Percentiles rank a stretch among this genome's conserved stretches.
These are phyloP conservation scores for Sphaerulina musiva DNA, from an alignment of 2,329 filamentous ascomycete species.

Conservation along the genomic window DNA sequence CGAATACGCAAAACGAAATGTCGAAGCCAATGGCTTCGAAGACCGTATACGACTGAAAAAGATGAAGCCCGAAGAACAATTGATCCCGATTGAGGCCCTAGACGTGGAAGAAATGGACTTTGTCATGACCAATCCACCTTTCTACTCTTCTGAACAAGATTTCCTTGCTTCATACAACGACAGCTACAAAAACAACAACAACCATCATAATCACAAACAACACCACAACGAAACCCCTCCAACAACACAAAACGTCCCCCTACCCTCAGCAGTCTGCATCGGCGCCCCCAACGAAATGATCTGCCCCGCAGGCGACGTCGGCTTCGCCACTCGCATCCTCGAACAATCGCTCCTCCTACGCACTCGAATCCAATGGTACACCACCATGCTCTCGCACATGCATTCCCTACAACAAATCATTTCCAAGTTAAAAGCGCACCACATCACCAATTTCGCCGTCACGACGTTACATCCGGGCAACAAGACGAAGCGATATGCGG, in stretches of 20 bases:
- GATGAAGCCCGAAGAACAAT: constrained; percentile 46
- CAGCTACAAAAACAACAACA: constrained; percentile 17
- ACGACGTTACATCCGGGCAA: constrained; percentile 70
- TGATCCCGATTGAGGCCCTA: constrained; percentile 60
- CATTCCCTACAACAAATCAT: constrained; percentile 59
- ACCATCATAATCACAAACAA: not conserved
- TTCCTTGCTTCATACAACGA: constrained; percentile 50
- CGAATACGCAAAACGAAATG: constrained; percentile 59
- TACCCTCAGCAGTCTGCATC: constrained; percentile 62
- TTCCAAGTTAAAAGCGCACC: constrained; percentile 49
- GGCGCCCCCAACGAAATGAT: constrained; percentile 84
- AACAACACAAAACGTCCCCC: constrained; percentile 49
- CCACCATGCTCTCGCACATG: constrained; percentile 79
- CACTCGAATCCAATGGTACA: constrained; percentile 74
- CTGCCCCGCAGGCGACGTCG: constrained; percentile 61
- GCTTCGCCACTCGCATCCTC: constrained; percentile 66
- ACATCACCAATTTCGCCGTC: constrained; percentile 72
- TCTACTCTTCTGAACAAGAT: constrained; percentile 71
- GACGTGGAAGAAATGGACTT: constrained; percentile 62
- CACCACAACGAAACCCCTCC: not conserved
- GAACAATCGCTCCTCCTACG: constrained; percentile 58
- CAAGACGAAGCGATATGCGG: constrained; percentile 75
- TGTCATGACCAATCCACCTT: constrained; percentile 90
- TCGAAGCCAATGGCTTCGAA: constrained; percentile 58
- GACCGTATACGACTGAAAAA: constrained; percentile 58